These are phyloP conservation scores for Andalucia godoyi DNA, from an alignment of 78 protist genomes.

Conservation along the genomic window DNA sequence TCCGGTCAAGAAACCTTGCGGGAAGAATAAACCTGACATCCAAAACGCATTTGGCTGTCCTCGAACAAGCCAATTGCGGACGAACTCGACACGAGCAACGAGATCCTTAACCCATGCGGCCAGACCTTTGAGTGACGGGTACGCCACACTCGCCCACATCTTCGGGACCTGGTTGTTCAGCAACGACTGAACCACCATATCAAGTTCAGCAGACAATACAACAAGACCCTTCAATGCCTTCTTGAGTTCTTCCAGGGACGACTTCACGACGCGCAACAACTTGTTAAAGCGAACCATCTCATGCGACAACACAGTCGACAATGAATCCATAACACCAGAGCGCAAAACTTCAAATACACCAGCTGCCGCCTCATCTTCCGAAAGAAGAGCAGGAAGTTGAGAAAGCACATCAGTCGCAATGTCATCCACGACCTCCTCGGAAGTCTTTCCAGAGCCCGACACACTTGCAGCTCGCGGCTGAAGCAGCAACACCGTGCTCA, in stretches of 20 bases:
- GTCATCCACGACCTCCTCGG: conserved; percentile 1
- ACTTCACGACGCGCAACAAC: conserved; percentile 12
- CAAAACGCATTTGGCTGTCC: conserved; percentile 52
- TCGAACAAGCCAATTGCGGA: conserved; percentile 44
- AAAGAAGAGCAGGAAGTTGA: neutral
- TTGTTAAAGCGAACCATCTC: conserved; percentile 55
- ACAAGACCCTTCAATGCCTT: conserved; percentile 55
- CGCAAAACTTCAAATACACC: neutral
- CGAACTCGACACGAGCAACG: conserved; percentile 8
- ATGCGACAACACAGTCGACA: conserved; percentile 59
- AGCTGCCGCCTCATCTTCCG: conserved; percentile 1
- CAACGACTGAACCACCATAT: conserved; percentile 27
- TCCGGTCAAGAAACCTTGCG: conserved; percentile 60
- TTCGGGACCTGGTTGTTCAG: conserved; percentile 32
- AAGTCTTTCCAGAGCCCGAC: neutral
- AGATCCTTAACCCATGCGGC: conserved; percentile 61
- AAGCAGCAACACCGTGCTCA: conserved; percentile 15
- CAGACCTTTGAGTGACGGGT: conserved; percentile 59
- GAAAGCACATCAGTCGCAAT: neutral
- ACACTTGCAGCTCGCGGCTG: conserved; percentile 30
- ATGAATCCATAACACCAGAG: conserved; percentile 23
- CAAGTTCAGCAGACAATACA: conserved; percentile 58
- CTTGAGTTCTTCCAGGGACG: conserved; percentile 15
- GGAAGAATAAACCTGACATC: conserved; percentile 65
- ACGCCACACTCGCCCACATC: conserved; percentile 32